Evolutionary conservation across 2,329 filamentous ascomycete genomes (phyloP), one percentile per base, ranked within the genome.

Genomic region (Penicillium nordicum): DNA sequence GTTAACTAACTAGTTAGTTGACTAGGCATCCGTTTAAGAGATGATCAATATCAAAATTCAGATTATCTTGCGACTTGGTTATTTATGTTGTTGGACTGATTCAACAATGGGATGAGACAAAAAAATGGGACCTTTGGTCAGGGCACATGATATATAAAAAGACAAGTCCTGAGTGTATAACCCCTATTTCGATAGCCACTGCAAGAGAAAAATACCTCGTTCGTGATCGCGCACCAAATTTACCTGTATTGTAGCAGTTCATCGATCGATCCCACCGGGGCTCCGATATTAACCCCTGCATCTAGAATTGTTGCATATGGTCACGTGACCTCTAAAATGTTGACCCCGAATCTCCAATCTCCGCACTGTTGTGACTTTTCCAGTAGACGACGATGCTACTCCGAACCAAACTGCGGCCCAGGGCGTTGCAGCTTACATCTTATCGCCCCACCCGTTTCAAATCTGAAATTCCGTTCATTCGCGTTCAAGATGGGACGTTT

Each of bases 401-500:
- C 41, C 60, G 58, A 55, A 58, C 51, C n/a, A 47, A 34, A 23
- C 34, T 63, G 46, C 52, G 62, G 50, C 42, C 51, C 14, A 55
- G 62, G 37, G 43, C 30, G 11, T 49, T 44, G 18, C 40, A 30
- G n/a, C 56, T 46, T 18, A 38, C 38, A 23, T 27, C 14, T 2
- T 53, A 48, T 14, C 49, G 45, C 8, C 4, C 38, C 1, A 46
- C 34, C 37, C 61, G 63, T 5, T 55, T 57, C 8, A 47, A 38
- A 2, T 63, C 64, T 1, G 55, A 57, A 4, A 49, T 64, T 23
- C 86, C 88, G 40, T 80, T 92, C 57, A 83, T 96, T 61, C 80
- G 80, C 66, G 92, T 96, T 68, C 70, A 82, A 67, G 86, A 92
- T 76, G 92, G 84, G 72, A 93, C 90, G 0, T 95, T 96, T 74